Conservation (phyloP, 169 alveolate genomes). For the Plasmodium gonderi region DNA sequence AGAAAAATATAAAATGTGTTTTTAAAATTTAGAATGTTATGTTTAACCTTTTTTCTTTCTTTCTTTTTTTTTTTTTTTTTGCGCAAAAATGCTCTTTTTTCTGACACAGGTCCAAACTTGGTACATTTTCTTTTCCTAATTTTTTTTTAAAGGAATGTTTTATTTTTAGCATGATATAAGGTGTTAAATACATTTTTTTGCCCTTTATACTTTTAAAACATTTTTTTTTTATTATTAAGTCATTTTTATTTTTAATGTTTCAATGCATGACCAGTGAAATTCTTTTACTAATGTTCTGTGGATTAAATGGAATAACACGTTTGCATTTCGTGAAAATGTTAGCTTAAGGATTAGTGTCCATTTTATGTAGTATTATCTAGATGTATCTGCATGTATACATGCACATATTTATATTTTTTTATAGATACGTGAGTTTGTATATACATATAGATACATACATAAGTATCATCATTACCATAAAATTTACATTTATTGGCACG, state of each 20-base stretch:
- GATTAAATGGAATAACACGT: not conserved
- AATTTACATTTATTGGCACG: not conserved
- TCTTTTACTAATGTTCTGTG: not conserved
- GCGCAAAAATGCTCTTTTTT: not conserved
- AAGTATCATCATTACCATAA: too few species aligned
- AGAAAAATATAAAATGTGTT: not conserved
- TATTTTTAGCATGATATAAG: not conserved
- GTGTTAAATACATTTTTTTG: too few species aligned
- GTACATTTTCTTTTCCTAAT: not conserved
- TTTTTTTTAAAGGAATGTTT: not conserved
- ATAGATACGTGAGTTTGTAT: not conserved
- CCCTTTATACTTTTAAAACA: too few species aligned
- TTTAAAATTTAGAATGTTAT: not conserved
- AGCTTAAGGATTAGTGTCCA: not conserved
- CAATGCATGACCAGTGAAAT: not conserved
- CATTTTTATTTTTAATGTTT: not conserved
- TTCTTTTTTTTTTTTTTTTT: not conserved
- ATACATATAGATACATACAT: not conserved
- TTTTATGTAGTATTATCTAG: not conserved
- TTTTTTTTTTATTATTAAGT: not conserved
- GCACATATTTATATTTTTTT: not conserved
- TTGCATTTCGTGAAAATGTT: not conserved
- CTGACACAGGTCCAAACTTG: not conserved
- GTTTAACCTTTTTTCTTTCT: too few species aligned
- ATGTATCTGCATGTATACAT: constrained; percentile 8